Percentiles rank a stretch among this genome's conserved stretches.
Evolutionary conservation across 2,329 filamentous ascomycete species (phyloP).

Genomic region (Colletotrichum orbiculare): DNA sequence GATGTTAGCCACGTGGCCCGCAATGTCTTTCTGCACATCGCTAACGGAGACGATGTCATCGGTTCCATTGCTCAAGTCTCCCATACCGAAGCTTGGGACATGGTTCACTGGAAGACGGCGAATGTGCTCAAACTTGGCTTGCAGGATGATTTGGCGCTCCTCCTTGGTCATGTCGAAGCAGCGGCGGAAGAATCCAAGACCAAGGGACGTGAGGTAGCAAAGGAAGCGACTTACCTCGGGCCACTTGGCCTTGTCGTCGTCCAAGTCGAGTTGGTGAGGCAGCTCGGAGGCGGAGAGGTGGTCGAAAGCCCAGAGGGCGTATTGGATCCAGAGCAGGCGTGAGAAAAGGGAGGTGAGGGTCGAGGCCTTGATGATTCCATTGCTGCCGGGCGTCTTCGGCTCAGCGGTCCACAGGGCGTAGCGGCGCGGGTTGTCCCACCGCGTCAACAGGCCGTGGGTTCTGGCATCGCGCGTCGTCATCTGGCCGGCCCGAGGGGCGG

Average conservation of each 20-base stretch:
- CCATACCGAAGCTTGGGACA: conserved; percentile 33
- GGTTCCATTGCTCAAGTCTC: conserved; percentile 41
- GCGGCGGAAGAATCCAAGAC: conserved; percentile 39
- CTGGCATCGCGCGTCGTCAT: not conserved
- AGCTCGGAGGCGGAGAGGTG: not conserved
- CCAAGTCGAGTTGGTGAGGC: not conserved
- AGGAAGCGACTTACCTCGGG: conserved; percentile 21
- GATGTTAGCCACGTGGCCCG: too few relatives aligned
- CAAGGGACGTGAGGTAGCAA: conserved; percentile 44
- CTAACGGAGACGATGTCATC: not conserved
- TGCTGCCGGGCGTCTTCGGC: too few relatives aligned
- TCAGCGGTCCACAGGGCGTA: not conserved
- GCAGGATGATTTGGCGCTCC: not conserved
- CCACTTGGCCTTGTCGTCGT: not conserved
- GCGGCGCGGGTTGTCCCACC: not conserved
- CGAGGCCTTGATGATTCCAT: too few relatives aligned
- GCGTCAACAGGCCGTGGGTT: conserved; percentile 2
- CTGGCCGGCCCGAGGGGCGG: not conserved
- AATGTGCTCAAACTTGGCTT: conserved; percentile 1
- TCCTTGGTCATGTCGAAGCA: not conserved
- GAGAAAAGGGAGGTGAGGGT: too few relatives aligned
- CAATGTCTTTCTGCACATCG: too few relatives aligned
- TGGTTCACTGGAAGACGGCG: not conserved
- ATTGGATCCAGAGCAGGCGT: conserved; percentile 2
- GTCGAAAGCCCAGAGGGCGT: conserved; percentile 9